Base-by-base conservation (phyloP, 257 asterid genomes). In the Solanum bulbocastanum region DNA sequence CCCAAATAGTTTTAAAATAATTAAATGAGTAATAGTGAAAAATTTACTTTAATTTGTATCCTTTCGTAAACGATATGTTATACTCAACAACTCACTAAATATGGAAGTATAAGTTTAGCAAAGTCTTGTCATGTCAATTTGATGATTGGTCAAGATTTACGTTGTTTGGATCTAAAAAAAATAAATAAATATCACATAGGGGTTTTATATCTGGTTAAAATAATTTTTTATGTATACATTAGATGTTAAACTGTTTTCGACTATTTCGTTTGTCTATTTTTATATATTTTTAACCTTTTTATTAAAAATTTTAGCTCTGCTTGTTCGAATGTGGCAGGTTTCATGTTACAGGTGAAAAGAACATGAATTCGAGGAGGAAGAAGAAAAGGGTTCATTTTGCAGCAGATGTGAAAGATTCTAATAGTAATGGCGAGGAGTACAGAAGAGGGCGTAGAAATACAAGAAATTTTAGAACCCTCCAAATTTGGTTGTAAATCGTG, bases 341-440 rank as follows among this genome's bases (percentile, higher is more conserved):
- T 62, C 66, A 33, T 3, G 73, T 37, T 73, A 27, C 7, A 91
- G 95, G 93, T 5, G 62, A 84, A 56, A 89, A 88, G 92, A 94
- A 88, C 15, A 74, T 37, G 65, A 85, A 68, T 79, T 79, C 8
- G 79, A 91, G 83, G 30, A 69, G 89, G 91, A 92, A 88, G 88
- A 91, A 88, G 88, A 95, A 92, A 89, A 89, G 68, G 81, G 99
- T 96, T 11, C 88, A 88, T 39, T 96, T 96, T 86, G 97, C 98
- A 1, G 95, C 92, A 4, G 96, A 94, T 44, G 96, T 94, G 93
- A 94, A 91, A 84, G 98, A 95, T 25, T 84, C 98, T 3, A 90
- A 79, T 8, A 90, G 92, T 12, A 87, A 92, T 66, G 96, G 97
- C 0, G 95, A 95, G 78, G 60, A 85, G 78, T 93, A 93, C 93